phyloP scores from a whole-genome alignment of 2,329 filamentous ascomycete genomes.

The Ophiostoma pallidulum region DNA sequence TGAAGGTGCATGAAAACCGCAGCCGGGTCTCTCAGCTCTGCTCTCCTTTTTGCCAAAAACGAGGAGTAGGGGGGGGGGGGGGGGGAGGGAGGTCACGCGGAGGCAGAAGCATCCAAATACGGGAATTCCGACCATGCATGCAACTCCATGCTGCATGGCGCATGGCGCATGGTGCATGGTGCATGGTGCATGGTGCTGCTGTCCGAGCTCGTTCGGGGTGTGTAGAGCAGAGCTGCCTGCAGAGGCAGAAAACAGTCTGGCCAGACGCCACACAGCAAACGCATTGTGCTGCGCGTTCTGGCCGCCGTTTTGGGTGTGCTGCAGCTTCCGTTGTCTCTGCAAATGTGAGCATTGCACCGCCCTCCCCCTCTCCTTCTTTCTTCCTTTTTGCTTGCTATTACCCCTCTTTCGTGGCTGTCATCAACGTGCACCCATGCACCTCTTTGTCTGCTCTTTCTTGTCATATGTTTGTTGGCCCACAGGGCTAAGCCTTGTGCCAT shows the following conservation, averaged over 20 bases:
- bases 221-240: neutral
- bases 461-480: constrained; percentile 1
- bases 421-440: constrained; percentile 3
- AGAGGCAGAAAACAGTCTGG: neutral
- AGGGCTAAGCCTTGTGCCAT: constrained; percentile 6
- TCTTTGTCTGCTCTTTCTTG: too few species aligned
- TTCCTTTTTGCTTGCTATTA: neutral
- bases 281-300: constrained; percentile 1
- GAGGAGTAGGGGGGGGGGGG: too few species aligned
- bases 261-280: neutral
- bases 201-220: neutral
- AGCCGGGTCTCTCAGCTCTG: too few species aligned
- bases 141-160: too few species aligned
- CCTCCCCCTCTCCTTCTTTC: neutral
- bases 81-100: constrained; percentile 1
- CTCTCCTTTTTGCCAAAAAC: too few species aligned
- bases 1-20: too few species aligned
- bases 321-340: neutral
- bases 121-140: too few species aligned
- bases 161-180: too few species aligned
- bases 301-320: constrained; percentile 5
- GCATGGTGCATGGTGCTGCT: too few species aligned
- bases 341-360: neutral
- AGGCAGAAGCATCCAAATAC: neutral
- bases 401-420: constrained; percentile 1